Conservation (phyloP, 345 rosid genomes). For the Garcia nutans region DNA sequence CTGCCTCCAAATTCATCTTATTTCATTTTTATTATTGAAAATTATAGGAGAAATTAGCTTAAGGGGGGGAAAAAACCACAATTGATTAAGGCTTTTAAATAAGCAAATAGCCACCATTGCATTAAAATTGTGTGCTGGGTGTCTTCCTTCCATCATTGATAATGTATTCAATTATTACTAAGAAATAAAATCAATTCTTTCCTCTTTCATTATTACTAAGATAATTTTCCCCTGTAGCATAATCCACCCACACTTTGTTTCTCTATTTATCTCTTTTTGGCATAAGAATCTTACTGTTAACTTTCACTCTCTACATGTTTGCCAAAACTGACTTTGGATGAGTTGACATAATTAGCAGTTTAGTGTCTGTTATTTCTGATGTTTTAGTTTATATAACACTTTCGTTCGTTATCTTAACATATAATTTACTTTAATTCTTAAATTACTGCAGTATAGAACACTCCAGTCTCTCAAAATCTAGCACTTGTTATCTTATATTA, state of each 20-base stretch:
- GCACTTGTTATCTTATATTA: background rate
- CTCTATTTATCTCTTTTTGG: background rate
- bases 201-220: background rate
- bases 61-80: conserved; percentile 2
- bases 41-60: background rate
- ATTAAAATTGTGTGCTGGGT: conserved; percentile 43
- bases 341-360: no score
- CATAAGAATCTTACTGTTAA: background rate
- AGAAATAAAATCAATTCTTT: conserved; percentile 23
- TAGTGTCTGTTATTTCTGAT: no score
- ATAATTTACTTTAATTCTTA: no score
- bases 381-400: no score
- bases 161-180: conserved; percentile 21
- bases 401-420: no score
- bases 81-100: conserved; percentile 45
- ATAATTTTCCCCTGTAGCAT: background rate
- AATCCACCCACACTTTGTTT: background rate
- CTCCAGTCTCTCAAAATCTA: no score
- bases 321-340: background rate
- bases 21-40: conserved; percentile 8
- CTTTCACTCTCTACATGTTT: background rate
- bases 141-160: conserved; percentile 22
- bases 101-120: conserved; percentile 40
- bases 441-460: no score
- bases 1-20: background rate